These are phyloP conservation scores for Phlegmacium glaucopus DNA, from an alignment of 768 basidiomycete genomes.

Conservation along the genomic window DNA sequence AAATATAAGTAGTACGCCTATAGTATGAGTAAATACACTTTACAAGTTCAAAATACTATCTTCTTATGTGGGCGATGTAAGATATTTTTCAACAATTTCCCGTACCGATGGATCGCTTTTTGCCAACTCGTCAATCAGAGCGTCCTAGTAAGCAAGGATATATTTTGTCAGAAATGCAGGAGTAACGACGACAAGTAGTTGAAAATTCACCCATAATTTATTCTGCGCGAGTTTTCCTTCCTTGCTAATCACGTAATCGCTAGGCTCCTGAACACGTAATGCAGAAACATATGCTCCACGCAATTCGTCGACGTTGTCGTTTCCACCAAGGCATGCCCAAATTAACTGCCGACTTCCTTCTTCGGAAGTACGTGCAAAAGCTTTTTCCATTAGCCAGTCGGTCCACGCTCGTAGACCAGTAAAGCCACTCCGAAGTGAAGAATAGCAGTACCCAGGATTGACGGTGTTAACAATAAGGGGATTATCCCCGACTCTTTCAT, in stretches of 20 bases:
- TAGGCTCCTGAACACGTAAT: constrained; percentile 22
- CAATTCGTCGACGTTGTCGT: constrained; percentile 15
- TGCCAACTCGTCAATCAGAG: constrained; percentile 12
- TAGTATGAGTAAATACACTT: too few relatives aligned
- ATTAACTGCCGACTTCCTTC: constrained; percentile 33
- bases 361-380: constrained; percentile 38
- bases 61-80: constrained; percentile 1
- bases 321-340: constrained; percentile 27
- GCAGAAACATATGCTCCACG: constrained; percentile 28
- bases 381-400: constrained; percentile 25
- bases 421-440: constrained; percentile 26
- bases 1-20: too few relatives aligned
- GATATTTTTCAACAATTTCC: constrained; percentile 11
- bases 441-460: constrained; percentile 43
- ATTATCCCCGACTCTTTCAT: constrained; percentile 24
- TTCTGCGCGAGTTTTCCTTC: constrained; percentile 23
- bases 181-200: too few relatives aligned
- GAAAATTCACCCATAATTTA: constrained; percentile 26
- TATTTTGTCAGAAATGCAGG: background rate
- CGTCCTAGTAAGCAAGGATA: constrained; percentile 13
- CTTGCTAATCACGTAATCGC: constrained; percentile 26
- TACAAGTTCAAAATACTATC: too few relatives aligned
- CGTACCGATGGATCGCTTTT: constrained; percentile 12
- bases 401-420: constrained; percentile 12
- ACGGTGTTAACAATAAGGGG: constrained; percentile 34